Evolutionary conservation across 2,329 filamentous ascomycete genomes (phyloP).

Genomic region (Aspergillus udagawae): DNA sequence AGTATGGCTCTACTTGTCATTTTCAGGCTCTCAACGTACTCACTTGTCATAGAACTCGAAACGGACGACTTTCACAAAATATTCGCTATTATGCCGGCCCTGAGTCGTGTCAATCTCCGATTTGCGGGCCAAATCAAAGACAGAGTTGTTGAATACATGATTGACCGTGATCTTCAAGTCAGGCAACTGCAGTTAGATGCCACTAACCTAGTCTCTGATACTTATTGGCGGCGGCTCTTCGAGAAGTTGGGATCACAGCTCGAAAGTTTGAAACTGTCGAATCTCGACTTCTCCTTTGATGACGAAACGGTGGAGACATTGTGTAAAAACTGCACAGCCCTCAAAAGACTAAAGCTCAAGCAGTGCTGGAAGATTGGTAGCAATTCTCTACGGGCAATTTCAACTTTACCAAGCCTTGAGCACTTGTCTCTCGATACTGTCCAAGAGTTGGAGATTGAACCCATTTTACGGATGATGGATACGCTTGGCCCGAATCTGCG

Average conservation of each 20-base stretch:
- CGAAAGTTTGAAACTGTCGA: slow-evolving; percentile 70
- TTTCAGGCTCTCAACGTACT: slow-evolving; percentile 22
- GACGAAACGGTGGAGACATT: slow-evolving; percentile 66
- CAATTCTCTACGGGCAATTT: slow-evolving; percentile 62
- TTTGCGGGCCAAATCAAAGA: slow-evolving; percentile 94
- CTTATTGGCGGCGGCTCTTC: slow-evolving; percentile 70
- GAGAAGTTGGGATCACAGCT: slow-evolving; percentile 61
- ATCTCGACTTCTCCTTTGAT: slow-evolving; percentile 76
- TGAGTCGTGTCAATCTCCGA: slow-evolving; percentile 69
- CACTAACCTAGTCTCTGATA: slow-evolving; percentile 75
- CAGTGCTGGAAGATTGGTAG: slow-evolving; percentile 72
- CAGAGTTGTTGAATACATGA: slow-evolving; percentile 72
- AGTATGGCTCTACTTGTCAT: slow-evolving; percentile 36
- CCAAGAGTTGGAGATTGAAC: slow-evolving; percentile 51
- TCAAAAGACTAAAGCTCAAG: slow-evolving; percentile 73
- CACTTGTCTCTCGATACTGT: slow-evolving; percentile 72
- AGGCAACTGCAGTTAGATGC: slow-evolving; percentile 74
- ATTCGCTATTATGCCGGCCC: slow-evolving; percentile 67
- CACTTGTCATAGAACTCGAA: slow-evolving; percentile 53
- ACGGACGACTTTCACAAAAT: slow-evolving; percentile 75
- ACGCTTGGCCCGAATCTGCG: slow-evolving; percentile 62
- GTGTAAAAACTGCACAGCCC: slow-evolving; percentile 59
- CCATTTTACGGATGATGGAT: slow-evolving; percentile 59
- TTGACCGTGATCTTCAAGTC: slow-evolving; percentile 66
- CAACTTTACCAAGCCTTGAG: slow-evolving; percentile 59